Percentiles rank a stretch among this genome's conserved stretches.
Conservation (phyloP, 352 stramenopile species). For the Globisporangium radiosum region DNA sequence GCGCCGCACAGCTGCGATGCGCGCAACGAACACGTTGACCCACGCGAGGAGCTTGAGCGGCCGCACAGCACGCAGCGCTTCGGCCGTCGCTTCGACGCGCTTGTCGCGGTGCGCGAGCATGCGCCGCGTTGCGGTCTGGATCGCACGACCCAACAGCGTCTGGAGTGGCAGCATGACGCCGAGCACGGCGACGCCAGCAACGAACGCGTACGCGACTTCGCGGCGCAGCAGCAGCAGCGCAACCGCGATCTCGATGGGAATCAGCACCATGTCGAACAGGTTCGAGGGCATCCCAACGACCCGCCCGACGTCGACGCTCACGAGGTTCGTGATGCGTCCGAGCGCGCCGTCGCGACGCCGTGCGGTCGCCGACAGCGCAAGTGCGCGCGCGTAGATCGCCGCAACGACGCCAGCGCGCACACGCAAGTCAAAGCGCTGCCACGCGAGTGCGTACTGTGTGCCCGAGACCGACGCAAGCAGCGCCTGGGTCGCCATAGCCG, state of each 20-base stretch:
- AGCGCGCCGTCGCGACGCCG: constrained; percentile 28
- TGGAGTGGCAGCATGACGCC: constrained; percentile 84
- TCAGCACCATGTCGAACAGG: constrained; percentile 78
- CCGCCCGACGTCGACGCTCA: constrained; percentile 73
- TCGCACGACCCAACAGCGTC: constrained; percentile 64
- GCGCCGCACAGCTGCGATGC: constrained; percentile 41
- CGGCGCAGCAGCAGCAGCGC: constrained; percentile 66
- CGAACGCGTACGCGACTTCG: constrained; percentile 81
- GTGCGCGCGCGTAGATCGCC: constrained; percentile 59
- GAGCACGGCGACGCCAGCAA: constrained; percentile 70
- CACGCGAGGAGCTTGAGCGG: constrained; percentile 79
- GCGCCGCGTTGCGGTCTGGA: constrained; percentile 55
- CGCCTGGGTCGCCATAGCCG: constrained; percentile 41
- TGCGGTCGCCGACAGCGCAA: constrained; percentile 28
- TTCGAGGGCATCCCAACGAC: constrained; percentile 63
- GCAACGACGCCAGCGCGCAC: constrained; percentile 61
- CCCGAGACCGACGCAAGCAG: constrained; percentile 53
- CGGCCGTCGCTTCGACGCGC: constrained; percentile 58
- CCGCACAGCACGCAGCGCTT: constrained; percentile 64
- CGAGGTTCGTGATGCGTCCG: constrained; percentile 66
- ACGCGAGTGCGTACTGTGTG: constrained; percentile 75
- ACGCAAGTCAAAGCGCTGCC: constrained; percentile 71
- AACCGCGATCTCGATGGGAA: constrained; percentile 67
- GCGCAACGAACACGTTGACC: constrained; percentile 34
- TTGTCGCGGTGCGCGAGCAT: constrained; percentile 83